Evolutionary conservation across 306 rosid genomes (phyloP), one percentile per base, ranked within the genome.

Genomic region (Glycine latifolia): DNA sequence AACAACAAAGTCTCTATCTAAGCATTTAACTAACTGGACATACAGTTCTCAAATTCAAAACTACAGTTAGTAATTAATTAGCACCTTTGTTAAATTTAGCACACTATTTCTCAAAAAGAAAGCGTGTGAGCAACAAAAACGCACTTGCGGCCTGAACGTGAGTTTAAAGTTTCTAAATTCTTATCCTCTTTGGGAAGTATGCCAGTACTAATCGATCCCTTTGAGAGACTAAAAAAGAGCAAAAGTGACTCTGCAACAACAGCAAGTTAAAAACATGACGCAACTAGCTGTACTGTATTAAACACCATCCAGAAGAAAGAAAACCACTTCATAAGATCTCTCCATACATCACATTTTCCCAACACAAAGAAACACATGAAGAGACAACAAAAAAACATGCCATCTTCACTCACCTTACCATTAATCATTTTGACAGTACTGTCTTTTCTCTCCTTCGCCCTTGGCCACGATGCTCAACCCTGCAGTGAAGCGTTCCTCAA

Each of bases 121-220:
- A 65, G 47, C 47, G 69, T 62, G 37, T 16, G 49, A 48, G 59
- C 11, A 48, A 33, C 8, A 67, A 14, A 67, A 17, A 10, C 2
- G 5, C 48, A 77, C 35, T 8, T 4, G 41, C 55, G 7, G 43
- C 2, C 3, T 3, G 47, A 43, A 60, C 8, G 75, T 44, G 16
- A 26, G 2, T 4, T 13, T 43, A 50, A 80, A 81, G 76, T n/a
- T 68, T 79, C 79, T 54, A 86, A 79, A 76, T 85, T 85, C 87
- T 75, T 75, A 33, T 47, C 89, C 89, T 66, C 85, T 6, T 4
- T 12, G 43, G 47, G 78, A 86, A 86, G 89, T 47, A 65, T 75
- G 3, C 52, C 14, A 59, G 12, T 15, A 6, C 49, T 12, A 4
- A 0, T 0, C 7, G 3, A 62, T 59, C 9, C 67, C n/a, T 10